Conservation (phyloP, 225 moss, liverwort and hornwort genomes). For the Neckera pumila region DNA sequence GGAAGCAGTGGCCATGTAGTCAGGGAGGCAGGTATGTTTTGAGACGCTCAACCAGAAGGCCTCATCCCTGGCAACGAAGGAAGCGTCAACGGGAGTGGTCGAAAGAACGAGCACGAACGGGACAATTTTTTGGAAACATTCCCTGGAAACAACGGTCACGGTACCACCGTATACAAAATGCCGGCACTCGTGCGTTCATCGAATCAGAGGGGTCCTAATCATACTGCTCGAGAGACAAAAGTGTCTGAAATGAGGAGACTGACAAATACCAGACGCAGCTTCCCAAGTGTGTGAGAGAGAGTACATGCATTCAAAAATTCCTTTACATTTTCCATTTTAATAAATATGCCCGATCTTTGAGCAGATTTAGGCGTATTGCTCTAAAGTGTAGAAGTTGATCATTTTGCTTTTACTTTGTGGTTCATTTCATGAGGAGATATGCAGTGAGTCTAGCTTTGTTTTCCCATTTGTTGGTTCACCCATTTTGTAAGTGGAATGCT, state of each 20-base stretch:
- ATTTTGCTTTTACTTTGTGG: background rate
- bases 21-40: background rate
- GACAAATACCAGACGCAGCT: background rate
- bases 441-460: background rate
- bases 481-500: background rate
- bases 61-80: background rate
- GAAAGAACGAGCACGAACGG: background rate
- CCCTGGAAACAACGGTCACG: background rate
- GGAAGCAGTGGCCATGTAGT: background rate
- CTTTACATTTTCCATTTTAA: background rate
- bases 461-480: background rate
- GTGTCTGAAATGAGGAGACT: background rate
- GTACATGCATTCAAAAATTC: background rate
- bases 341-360: background rate
- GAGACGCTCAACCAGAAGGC: background rate
- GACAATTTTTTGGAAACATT: background rate
- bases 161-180: background rate
- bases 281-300: background rate
- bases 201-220: background rate
- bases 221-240: background rate
- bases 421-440: background rate
- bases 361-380: background rate
- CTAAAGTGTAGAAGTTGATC: background rate
- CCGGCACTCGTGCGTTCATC: background rate
- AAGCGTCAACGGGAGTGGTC: background rate